phyloP scores from a whole-genome alignment of 176 grass and related monocot genomes.

The Phragmites australis region DNA sequence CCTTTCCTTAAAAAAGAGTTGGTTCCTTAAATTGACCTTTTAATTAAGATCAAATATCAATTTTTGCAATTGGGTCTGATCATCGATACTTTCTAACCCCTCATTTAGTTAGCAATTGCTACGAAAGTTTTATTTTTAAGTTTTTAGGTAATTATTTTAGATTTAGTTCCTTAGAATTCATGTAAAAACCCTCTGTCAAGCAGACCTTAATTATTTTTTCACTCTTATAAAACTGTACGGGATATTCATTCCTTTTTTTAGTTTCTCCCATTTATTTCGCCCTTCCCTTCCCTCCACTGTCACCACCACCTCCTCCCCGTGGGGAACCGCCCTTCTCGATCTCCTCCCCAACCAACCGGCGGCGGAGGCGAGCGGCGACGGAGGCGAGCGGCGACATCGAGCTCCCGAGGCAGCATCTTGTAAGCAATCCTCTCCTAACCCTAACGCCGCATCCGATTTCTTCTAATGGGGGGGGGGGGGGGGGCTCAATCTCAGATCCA shows the following conservation, averaged over 20 bases:
- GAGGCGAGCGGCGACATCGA: not conserved
- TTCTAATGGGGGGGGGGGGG: not conserved
- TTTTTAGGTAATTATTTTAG: no score
- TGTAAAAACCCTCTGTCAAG: not conserved
- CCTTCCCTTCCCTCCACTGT: not conserved
- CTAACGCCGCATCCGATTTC: not conserved
- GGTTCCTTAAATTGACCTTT: no score
- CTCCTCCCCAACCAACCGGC: not conserved
- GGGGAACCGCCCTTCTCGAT: constrained; percentile 20
- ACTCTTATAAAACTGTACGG: not conserved
- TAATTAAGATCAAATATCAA: no score
- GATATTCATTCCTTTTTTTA: not conserved
- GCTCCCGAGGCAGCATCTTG: not conserved
- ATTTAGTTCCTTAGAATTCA: no score
- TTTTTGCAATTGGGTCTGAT: no score
- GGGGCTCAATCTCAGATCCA: constrained; percentile 42
- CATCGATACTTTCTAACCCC: no score
- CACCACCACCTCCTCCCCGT: not conserved
- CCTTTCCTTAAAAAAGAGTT: no score
- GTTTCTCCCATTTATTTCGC: constrained; percentile 22
- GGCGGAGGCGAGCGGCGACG: not conserved
- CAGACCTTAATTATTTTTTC: not conserved
- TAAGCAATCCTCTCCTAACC: not conserved
- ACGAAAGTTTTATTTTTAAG: no score
- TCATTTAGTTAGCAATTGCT: no score